phyloP scores from a whole-genome alignment of 1,139 yeast species.

The Scheffersomyces cryptocercus region DNA sequence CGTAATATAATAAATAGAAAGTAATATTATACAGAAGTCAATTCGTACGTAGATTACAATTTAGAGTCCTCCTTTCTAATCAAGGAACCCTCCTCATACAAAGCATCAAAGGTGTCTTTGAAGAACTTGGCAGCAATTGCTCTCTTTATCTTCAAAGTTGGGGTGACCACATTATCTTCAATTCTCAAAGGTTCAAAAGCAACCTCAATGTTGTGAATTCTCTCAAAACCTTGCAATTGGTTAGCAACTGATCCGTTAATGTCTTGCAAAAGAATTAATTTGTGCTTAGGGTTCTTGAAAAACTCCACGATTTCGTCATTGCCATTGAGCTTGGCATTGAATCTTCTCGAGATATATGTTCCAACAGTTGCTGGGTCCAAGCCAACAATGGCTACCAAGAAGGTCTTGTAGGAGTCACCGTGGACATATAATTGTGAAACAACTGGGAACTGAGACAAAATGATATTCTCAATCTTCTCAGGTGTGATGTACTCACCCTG shows the following conservation, averaged over 20 bases:
- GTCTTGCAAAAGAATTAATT: constrained; percentile 25
- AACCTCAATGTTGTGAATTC: constrained; percentile 58
- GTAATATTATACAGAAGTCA: neutral
- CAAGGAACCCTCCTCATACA: constrained; percentile 61
- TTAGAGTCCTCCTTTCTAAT: constrained; percentile 14
- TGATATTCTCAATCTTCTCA: constrained; percentile 69
- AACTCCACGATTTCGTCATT: constrained; percentile 30
- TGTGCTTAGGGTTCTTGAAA: constrained; percentile 31
- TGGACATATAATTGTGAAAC: constrained; percentile 58
- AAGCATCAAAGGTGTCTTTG: constrained; percentile 42
- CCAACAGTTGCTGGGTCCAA: constrained; percentile 30
- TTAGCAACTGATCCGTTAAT: constrained; percentile 25
- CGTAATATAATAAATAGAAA: constrained; percentile 1
- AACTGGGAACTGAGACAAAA: constrained; percentile 54
- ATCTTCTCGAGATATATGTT: constrained; percentile 13
- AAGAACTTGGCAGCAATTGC: constrained; percentile 57
- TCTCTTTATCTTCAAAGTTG: constrained; percentile 74
- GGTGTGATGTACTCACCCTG: constrained; percentile 86
- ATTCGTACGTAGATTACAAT: constrained; percentile 10
- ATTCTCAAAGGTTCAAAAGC: constrained; percentile 67
- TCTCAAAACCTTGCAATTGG: constrained; percentile 55
- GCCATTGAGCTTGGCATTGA: constrained; percentile 3
- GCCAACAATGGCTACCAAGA: constrained; percentile 47
- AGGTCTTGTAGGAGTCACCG: constrained; percentile 14
- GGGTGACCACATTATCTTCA: constrained; percentile 67